These are phyloP conservation scores for Antrodiella citrinella DNA, from an alignment of 768 basidiomycete genomes.

Conservation along the genomic window DNA sequence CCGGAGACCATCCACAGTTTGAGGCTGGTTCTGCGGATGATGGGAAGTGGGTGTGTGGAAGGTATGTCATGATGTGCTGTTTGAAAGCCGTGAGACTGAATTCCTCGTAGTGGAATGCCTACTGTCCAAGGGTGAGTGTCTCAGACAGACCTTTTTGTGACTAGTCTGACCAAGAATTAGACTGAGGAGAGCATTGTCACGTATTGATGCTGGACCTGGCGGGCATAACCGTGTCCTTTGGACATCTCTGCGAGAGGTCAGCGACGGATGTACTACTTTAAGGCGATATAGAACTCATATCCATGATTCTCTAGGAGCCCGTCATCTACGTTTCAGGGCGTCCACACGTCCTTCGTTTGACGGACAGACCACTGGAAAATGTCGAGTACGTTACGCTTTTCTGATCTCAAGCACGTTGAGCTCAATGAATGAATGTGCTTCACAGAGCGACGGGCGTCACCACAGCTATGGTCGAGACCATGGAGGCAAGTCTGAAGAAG, in stretches of 20 bases:
- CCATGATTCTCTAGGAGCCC: conserved; percentile 88
- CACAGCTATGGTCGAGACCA: conserved; percentile 80
- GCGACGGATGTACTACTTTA: conserved; percentile 7
- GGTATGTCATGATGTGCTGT: conserved; percentile 32
- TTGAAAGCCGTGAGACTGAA: background rate
- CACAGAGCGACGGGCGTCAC: conserved; percentile 87
- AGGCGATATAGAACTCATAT: conserved; percentile 5
- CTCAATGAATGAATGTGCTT: background rate
- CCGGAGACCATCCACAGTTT: conserved; percentile 29
- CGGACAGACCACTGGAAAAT: conserved; percentile 86
- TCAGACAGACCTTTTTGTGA: background rate
- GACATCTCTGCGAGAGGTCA: conserved; percentile 91
- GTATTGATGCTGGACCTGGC: conserved; percentile 75
- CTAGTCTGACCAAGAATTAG: conserved; percentile 29
- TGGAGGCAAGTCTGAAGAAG: conserved; percentile 82
- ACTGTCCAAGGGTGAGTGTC: conserved; percentile 70
- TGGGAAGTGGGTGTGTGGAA: conserved; percentile 69
- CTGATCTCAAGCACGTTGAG: background rate
- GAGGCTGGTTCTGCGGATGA: conserved; percentile 28
- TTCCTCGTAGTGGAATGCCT: conserved; percentile 77
- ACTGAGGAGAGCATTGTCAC: conserved; percentile 64
- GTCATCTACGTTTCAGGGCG: conserved; percentile 84
- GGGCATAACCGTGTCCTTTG: conserved; percentile 75
- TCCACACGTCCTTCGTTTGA: conserved; percentile 84
- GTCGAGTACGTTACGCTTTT: conserved; percentile 62